Evolutionary conservation across 371 early-diverging fungal species (phyloP).

Genomic region (Mucor racemosus): DNA sequence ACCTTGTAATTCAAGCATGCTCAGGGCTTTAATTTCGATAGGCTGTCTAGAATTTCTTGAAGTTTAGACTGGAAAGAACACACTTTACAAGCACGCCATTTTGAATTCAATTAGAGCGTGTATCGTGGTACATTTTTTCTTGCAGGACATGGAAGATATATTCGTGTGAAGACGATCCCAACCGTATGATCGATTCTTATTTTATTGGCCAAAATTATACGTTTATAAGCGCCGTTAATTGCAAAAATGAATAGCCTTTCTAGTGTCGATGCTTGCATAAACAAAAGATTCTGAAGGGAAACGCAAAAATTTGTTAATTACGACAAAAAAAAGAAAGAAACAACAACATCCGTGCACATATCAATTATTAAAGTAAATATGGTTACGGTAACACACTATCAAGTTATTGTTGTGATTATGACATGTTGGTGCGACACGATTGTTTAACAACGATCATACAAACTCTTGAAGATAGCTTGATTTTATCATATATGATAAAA

Average conservation of each 20-base stretch:
- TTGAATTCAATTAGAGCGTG: too few species aligned
- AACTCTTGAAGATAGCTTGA: neutral
- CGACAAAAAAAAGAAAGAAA: too few species aligned
- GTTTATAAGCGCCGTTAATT: neutral
- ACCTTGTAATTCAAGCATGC: too few species aligned
- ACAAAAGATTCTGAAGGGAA: too few species aligned
- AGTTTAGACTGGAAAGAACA: too few species aligned
- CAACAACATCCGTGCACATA: neutral
- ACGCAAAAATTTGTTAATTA: too few species aligned
- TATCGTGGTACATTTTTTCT: too few species aligned
- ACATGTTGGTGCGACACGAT: neutral
- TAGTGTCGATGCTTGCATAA: neutral
- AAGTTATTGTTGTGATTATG: neutral
- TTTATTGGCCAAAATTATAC: neutral
- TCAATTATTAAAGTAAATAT: neutral
- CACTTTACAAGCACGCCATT: too few species aligned
- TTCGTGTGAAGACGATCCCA: neutral
- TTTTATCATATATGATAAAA: constrained; percentile 1
- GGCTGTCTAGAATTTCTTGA: too few species aligned
- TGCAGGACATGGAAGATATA: neutral
- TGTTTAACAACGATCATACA: neutral
- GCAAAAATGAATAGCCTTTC: neutral
- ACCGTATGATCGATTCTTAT: neutral
- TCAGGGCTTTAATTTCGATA: too few species aligned
- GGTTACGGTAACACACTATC: neutral